A percentile compares a stretch with the other conserved stretches of the same genome.
phyloP scores from a whole-genome alignment of 208 protist species.

The Crithidia bombi region DNA sequence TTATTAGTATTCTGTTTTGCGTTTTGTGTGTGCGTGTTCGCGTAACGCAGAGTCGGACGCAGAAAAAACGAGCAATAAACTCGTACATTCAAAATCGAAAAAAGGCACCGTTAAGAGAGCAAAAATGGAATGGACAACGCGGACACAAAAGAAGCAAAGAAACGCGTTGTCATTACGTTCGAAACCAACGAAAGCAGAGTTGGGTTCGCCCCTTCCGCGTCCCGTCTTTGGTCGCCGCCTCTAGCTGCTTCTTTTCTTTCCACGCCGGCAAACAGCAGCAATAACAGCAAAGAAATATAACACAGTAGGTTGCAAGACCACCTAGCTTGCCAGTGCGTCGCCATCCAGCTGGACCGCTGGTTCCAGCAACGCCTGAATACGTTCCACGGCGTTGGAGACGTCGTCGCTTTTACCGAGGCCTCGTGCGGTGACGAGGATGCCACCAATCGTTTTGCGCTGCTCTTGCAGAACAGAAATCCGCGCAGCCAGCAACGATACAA shows the following conservation, averaged over 20 bases:
- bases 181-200: neutral
- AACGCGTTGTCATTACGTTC: too few relatives aligned
- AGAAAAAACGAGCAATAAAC: neutral
- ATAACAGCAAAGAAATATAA: conserved; percentile 10
- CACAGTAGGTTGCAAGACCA: conserved; percentile 2
- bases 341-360: conserved; percentile 30
- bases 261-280: too few relatives aligned
- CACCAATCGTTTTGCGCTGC: conserved; percentile 40
- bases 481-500: conserved; percentile 43
- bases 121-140: neutral
- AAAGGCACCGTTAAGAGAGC: neutral
- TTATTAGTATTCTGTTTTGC: too few relatives aligned
- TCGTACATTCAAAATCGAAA: neutral
- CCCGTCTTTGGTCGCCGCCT: too few relatives aligned
- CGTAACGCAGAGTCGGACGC: too few relatives aligned
- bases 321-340: conserved; percentile 15
- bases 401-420: conserved; percentile 24
- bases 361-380: conserved; percentile 31
- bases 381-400: conserved; percentile 18
- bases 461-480: conserved; percentile 52
- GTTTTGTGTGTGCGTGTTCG: too few relatives aligned
- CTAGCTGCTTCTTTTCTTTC: too few relatives aligned
- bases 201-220: neutral
- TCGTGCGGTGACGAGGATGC: conserved; percentile 26
- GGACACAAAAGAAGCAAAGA: neutral